phyloP scores from a whole-genome alignment of 139 green algal species.

The Coccomyxa sp. region DNA sequence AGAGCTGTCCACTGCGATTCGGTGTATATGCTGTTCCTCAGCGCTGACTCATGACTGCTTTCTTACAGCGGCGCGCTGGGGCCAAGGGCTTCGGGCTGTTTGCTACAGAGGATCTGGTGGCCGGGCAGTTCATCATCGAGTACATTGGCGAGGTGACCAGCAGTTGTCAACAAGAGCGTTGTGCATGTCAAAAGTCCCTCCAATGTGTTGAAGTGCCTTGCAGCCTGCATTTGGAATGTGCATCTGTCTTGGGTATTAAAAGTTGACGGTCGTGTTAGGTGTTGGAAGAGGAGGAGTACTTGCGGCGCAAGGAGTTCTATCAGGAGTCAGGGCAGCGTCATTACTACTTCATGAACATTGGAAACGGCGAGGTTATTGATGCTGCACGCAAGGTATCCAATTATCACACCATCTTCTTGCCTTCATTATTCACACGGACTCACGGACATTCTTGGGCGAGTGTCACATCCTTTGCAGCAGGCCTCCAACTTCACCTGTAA shows the following conservation, averaged over 20 bases:
- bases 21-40: too few species aligned
- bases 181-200: neutral
- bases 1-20: neutral
- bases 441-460: too few species aligned
- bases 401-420: neutral
- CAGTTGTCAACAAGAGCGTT: neutral
- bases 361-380: constrained; percentile 96
- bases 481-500: too few species aligned
- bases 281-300: constrained; percentile 93
- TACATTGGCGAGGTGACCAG: constrained; percentile 86
- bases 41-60: neutral
- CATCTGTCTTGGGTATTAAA: neutral
- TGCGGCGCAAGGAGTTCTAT: constrained; percentile 83
- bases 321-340: constrained; percentile 75
- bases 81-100: constrained; percentile 90
- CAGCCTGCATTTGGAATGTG: neutral
- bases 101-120: constrained; percentile 58
- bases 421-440: too few species aligned
- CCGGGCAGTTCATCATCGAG: constrained; percentile 93
- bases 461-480: too few species aligned
- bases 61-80: constrained; percentile 62
- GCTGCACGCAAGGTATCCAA: constrained; percentile 68
- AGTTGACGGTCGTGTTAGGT: constrained; percentile 44
- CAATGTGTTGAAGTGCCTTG: neutral
- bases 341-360: constrained; percentile 99